Evolutionary conservation across 129 eudicot genomes (phyloP).

Genomic region (Escallonia rubra): DNA sequence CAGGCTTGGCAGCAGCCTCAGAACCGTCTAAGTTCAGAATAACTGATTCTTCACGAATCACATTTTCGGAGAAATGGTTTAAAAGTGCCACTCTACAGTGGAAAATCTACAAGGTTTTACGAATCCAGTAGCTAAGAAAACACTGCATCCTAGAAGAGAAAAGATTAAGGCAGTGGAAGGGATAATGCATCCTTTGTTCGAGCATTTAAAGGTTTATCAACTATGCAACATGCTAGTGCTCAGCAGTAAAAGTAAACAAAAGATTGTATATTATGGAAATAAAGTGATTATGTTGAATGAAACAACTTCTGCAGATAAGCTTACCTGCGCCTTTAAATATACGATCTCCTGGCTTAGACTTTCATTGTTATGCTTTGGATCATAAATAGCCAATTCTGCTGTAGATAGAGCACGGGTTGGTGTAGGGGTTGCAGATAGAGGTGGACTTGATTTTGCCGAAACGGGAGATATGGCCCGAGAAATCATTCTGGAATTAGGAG

Average conservation of each 20-base stretch:
- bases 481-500: conserved; percentile 57
- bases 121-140: too few species aligned
- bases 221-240: background rate
- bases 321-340: conserved; percentile 70
- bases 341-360: conserved; percentile 54
- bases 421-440: conserved; percentile 42
- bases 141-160: too few species aligned
- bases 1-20: too few species aligned
- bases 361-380: conserved; percentile 45
- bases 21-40: too few species aligned
- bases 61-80: too few species aligned
- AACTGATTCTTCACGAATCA: too few species aligned
- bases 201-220: background rate
- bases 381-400: conserved; percentile 38
- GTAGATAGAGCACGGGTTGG: conserved; percentile 33
- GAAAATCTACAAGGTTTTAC: too few species aligned
- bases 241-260: background rate
- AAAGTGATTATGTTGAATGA: background rate
- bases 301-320: background rate
- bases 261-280: background rate
- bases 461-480: conserved; percentile 78
- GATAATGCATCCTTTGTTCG: too few species aligned
- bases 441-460: conserved; percentile 34
- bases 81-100: too few species aligned
- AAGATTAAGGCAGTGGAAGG: too few species aligned